phyloP scores from a whole-genome alignment of 352 stramenopile genomes.

The Globisporangium megalacanthum region DNA sequence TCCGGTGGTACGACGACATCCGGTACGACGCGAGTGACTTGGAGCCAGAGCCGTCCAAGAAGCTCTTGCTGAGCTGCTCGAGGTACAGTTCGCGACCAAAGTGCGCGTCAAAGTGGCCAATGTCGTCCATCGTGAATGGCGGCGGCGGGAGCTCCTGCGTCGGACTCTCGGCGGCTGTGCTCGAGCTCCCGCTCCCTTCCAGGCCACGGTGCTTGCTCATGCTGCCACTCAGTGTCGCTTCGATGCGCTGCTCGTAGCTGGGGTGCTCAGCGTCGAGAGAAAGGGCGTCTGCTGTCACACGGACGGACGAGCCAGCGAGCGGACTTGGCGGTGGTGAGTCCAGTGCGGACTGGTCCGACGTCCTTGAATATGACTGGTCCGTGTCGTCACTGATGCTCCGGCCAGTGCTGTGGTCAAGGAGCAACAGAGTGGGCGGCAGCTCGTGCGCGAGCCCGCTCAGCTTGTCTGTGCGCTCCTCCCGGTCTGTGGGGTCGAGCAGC shows the following conservation, averaged over 20 bases:
- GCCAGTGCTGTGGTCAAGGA: slow-evolving; percentile 14
- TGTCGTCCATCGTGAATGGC: slow-evolving; percentile 59
- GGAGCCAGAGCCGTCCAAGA: slow-evolving; percentile 54
- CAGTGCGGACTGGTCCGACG: slow-evolving; percentile 36
- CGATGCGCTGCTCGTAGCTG: slow-evolving; percentile 63
- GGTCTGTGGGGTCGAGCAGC: slow-evolving; percentile 19
- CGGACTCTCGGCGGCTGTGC: slow-evolving; percentile 8
- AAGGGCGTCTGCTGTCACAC: background rate
- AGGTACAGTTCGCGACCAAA: slow-evolving; percentile 69
- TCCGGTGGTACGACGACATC: slow-evolving; percentile 53
- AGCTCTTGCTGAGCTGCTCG: slow-evolving; percentile 51
- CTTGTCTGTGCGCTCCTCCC: slow-evolving; percentile 21
- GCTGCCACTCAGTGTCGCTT: slow-evolving; percentile 49
- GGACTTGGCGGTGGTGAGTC: slow-evolving; percentile 26
- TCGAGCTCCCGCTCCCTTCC: slow-evolving; percentile 17
- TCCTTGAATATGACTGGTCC: slow-evolving; percentile 60
- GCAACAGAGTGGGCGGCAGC: slow-evolving; percentile 4
- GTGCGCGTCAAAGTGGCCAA: slow-evolving; percentile 59
- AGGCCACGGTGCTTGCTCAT: slow-evolving; percentile 29
- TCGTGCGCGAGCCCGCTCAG: slow-evolving; percentile 17
- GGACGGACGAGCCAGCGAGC: slow-evolving; percentile 8
- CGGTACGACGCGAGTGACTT: slow-evolving; percentile 66
- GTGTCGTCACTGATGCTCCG: slow-evolving; percentile 54
- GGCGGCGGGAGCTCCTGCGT: slow-evolving; percentile 19
- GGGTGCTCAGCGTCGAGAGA: background rate